A percentile compares a stretch with the other conserved stretches of the same genome.
Conservation (phyloP, 148 eudicot species). For the Polygonum maritimum region DNA sequence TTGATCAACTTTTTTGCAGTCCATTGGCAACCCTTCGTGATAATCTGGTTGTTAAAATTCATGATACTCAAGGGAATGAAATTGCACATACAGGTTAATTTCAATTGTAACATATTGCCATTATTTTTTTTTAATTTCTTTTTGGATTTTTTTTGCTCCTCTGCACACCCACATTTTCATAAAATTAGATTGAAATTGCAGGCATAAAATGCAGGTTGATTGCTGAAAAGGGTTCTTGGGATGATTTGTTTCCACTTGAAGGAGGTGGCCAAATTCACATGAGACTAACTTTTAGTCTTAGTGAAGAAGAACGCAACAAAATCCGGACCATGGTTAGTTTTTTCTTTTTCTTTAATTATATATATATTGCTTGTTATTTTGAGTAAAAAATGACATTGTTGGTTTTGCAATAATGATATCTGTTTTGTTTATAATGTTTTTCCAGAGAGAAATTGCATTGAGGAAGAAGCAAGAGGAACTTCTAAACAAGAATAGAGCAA, state of each 20-base stretch:
- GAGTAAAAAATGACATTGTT: background rate
- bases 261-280: constrained; percentile 70
- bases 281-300: constrained; percentile 63
- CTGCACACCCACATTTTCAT: background rate
- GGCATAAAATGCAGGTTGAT: constrained; percentile 52
- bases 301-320: constrained; percentile 56
- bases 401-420: background rate
- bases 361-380: too few species aligned
- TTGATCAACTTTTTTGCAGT: constrained; percentile 32
- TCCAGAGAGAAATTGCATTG: constrained; percentile 75
- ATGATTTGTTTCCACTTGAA: constrained; percentile 59
- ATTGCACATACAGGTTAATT: constrained; percentile 56
- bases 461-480: constrained; percentile 54
- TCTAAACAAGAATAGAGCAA: constrained; percentile 22
- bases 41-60: constrained; percentile 44
- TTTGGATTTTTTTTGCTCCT: too few species aligned
- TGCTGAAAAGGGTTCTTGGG: constrained; percentile 74
- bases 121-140: background rate
- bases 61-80: constrained; percentile 63
- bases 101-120: constrained; percentile 1
- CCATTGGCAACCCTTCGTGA: constrained; percentile 61
- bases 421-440: background rate
- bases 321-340: constrained; percentile 60
- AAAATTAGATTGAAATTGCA: constrained; percentile 11
- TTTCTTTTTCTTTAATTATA: background rate